These are phyloP conservation scores for Fusarium falciforme DNA, from an alignment of 2,329 filamentous ascomycete genomes.

Conservation along the genomic window DNA sequence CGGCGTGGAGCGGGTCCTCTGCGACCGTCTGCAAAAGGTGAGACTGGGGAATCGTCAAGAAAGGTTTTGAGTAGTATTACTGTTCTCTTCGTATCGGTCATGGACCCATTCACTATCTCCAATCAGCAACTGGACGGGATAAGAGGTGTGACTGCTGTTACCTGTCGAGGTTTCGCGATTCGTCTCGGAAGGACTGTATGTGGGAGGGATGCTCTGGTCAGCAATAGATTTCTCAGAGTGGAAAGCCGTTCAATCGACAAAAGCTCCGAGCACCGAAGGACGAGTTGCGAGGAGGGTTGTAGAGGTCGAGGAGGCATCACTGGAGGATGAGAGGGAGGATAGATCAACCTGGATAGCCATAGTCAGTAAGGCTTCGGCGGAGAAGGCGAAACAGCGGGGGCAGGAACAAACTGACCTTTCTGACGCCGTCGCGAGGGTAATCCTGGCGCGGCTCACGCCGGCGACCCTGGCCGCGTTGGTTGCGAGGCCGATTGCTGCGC, in stretches of 20 bases:
- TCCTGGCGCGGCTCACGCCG: constrained; percentile 53
- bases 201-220: constrained; percentile 51
- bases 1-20: constrained; percentile 56
- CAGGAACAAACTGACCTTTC: constrained; percentile 75
- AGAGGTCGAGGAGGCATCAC: constrained; percentile 44
- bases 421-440: constrained; percentile 84
- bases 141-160: constrained; percentile 52
- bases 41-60: constrained; percentile 25
- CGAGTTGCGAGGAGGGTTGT: constrained; percentile 46
- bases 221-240: constrained; percentile 51
- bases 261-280: constrained; percentile 46
- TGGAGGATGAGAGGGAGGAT: constrained; percentile 46
- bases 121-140: constrained; percentile 17
- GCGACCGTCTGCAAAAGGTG: constrained; percentile 51
- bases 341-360: constrained; percentile 47
- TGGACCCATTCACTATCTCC: constrained; percentile 87
- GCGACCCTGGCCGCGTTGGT: constrained; percentile 50
- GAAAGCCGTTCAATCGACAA: constrained; percentile 46
- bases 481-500: constrained; percentile 49
- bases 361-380: constrained; percentile 32
- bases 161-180: constrained; percentile 77
- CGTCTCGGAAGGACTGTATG: constrained; percentile 71
- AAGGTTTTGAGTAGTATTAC: constrained; percentile 52
- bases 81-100: constrained; percentile 84
- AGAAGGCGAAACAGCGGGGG: background rate